Conservation (phyloP, 495 filamentous ascomycete genomes). For the Neurospora africana region DNA sequence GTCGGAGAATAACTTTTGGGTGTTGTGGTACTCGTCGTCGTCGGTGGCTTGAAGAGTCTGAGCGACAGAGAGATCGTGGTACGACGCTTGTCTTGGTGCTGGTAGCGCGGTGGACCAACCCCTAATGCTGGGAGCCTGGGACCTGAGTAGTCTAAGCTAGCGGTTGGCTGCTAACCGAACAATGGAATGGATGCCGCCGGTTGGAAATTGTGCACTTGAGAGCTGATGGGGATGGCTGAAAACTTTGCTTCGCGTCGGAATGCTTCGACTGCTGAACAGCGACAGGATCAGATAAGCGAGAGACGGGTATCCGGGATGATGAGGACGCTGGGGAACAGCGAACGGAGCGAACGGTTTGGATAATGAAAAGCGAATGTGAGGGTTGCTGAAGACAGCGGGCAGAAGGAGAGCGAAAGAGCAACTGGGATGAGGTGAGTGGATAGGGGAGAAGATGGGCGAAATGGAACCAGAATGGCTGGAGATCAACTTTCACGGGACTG, state of each 20-base stretch:
- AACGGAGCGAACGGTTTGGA: neutral
- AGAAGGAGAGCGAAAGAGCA: neutral
- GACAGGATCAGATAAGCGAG: neutral
- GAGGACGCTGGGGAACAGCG: neutral
- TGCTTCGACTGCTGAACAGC: neutral
- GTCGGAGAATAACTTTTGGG: constrained; percentile 10
- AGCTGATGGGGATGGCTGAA: neutral
- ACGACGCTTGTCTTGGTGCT: constrained; percentile 12
- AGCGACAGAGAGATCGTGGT: constrained; percentile 7
- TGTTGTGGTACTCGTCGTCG: constrained; percentile 8
- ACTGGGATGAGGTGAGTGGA: constrained; percentile 3
- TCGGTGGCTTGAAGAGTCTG: constrained; percentile 5
- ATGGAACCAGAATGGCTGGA: neutral
- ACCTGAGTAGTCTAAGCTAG: neutral
- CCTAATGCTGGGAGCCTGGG: constrained; percentile 9
- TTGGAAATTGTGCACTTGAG: constrained; percentile 4
- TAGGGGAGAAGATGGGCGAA: neutral
- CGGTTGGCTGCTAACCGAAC: neutral
- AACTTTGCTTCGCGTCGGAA: constrained; percentile 1
- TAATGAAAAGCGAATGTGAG: constrained; percentile 4
- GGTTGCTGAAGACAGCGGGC: neutral
- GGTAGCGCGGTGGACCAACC: constrained; percentile 9
- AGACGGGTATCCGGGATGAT: neutral
- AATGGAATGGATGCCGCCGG: constrained; percentile 14
- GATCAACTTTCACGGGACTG: constrained; percentile 2